Percentiles rank a stretch among this genome's conserved stretches.
Evolutionary conservation across 345 rosid genomes (phyloP).

Genomic region (Bruguiera sexangula): DNA sequence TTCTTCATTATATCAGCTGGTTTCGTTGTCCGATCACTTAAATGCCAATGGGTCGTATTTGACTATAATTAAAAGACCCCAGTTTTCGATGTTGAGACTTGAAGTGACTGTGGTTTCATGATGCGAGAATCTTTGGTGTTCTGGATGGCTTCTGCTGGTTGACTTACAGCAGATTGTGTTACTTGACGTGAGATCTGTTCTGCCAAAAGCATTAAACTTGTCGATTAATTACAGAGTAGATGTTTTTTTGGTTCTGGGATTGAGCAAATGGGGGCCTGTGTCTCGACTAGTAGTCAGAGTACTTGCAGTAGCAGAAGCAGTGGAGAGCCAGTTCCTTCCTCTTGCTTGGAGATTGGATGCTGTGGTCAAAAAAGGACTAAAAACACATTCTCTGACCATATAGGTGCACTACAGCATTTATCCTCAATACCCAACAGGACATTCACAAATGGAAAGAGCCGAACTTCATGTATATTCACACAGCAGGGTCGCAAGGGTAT

Average conservation of each 20-base stretch:
- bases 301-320: conserved; percentile 74
- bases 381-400: conserved; percentile 67
- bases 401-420: conserved; percentile 55
- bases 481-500: conserved; percentile 98
- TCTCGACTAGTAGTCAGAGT: conserved; percentile 80
- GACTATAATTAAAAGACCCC: conserved; percentile 44
- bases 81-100: conserved; percentile 30
- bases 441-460: conserved; percentile 76
- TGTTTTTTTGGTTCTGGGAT: conserved; percentile 33
- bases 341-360: conserved; percentile 56
- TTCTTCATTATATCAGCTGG: conserved; percentile 49
- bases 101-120: conserved; percentile 29
- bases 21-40: conserved; percentile 29
- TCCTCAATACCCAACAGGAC: conserved; percentile 72
- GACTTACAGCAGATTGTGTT: conserved; percentile 29
- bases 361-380: conserved; percentile 69
- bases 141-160: conserved; percentile 25
- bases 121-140: conserved; percentile 43
- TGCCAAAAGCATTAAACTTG: conserved; percentile 32
- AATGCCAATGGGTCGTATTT: conserved; percentile 43
- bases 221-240: conserved; percentile 10
- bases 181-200: conserved; percentile 41
- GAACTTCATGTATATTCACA: conserved; percentile 81
- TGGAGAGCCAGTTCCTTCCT: conserved; percentile 54
- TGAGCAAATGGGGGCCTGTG: conserved; percentile 87